These are phyloP conservation scores for Fusarium xyrophilum DNA, from an alignment of 2,329 filamentous ascomycete genomes.

Conservation along the genomic window DNA sequence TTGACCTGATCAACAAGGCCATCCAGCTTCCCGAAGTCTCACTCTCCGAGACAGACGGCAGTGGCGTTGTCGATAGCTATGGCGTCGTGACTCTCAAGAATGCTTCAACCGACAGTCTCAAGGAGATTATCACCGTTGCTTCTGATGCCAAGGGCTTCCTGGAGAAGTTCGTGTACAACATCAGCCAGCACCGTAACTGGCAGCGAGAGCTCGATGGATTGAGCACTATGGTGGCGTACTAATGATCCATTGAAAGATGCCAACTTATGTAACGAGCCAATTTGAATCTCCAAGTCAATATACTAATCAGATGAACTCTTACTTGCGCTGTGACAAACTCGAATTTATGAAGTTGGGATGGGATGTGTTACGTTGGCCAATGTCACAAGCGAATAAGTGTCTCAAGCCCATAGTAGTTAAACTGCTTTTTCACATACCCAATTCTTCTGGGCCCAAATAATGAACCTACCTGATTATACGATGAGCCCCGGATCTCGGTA, in stretches of 20 bases:
- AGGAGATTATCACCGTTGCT: slow-evolving; percentile 66
- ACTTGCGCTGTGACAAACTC: neutral
- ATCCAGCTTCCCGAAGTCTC: slow-evolving; percentile 53
- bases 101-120: slow-evolving; percentile 62
- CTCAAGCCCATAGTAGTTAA: rapidly evolving
- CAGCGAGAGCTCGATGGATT: slow-evolving; percentile 76
- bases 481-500: neutral
- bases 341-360: rapidly evolving
- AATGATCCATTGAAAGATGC: slow-evolving; percentile 39
- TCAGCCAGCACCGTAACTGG: slow-evolving; percentile 77
- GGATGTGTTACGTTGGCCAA: too few species aligned
- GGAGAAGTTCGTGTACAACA: slow-evolving; percentile 71
- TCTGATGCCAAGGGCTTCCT: slow-evolving; percentile 74
- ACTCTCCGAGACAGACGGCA: slow-evolving; percentile 49
- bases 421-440: rapidly evolving
- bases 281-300: neutral
- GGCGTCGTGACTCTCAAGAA: slow-evolving; percentile 75
- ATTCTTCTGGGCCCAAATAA: too few species aligned
- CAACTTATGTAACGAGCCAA: slow-evolving; percentile 10
- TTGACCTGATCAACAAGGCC: slow-evolving; percentile 64
- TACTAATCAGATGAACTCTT: neutral
- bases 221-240: slow-evolving; percentile 72
- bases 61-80: slow-evolving; percentile 68
- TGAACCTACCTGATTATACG: too few species aligned
- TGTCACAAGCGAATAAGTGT: neutral